A percentile compares a stretch with the other conserved stretches of the same genome.
These are phyloP conservation scores for Moesziomyces sp. DNA, from an alignment of 1,284 basidiomycete species.

Conservation along the genomic window DNA sequence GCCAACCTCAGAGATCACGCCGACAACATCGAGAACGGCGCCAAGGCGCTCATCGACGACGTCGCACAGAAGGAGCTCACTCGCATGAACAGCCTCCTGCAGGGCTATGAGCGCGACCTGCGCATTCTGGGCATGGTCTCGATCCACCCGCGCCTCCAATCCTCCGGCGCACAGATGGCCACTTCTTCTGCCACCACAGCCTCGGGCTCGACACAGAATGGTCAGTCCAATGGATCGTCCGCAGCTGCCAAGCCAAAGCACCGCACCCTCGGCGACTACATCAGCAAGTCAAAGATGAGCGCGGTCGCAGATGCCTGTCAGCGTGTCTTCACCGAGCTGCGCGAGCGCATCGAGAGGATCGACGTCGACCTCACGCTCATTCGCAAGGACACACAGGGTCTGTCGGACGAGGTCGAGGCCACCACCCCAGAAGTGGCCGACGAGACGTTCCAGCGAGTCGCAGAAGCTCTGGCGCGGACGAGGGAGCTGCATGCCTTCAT, in stretches of 20 bases:
- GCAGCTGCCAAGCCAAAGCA: conserved; percentile 25
- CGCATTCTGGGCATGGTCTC: conserved; percentile 55
- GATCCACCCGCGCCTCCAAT: conserved; percentile 56
- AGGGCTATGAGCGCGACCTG: conserved; percentile 59
- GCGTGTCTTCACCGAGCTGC: conserved; percentile 48
- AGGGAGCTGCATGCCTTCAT: conserved; percentile 41
- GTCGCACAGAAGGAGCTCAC: conserved; percentile 52
- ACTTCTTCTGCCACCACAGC: conserved; percentile 23
- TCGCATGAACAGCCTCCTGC: conserved; percentile 58
- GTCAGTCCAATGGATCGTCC: conserved; percentile 13
- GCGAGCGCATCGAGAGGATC: conserved; percentile 36
- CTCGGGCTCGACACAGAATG: conserved; percentile 19
- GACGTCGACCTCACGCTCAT: conserved; percentile 42
- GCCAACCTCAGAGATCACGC: conserved; percentile 61
- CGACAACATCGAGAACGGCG: conserved; percentile 50
- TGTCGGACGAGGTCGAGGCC: conserved; percentile 52
- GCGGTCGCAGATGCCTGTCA: conserved; percentile 56
- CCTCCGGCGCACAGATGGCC: conserved; percentile 17
- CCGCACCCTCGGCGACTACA: conserved; percentile 59
- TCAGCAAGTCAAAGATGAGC: conserved; percentile 54
- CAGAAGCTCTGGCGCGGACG: conserved; percentile 36
- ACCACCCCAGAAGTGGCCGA: conserved; percentile 49
- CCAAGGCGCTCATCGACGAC: conserved; percentile 43
- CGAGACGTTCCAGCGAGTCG: conserved; percentile 53
- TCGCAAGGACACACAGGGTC: conserved; percentile 44